Evolutionary conservation across 1,284 basidiomycete species (phyloP).

Genomic region (Leccinum fuscescens): DNA sequence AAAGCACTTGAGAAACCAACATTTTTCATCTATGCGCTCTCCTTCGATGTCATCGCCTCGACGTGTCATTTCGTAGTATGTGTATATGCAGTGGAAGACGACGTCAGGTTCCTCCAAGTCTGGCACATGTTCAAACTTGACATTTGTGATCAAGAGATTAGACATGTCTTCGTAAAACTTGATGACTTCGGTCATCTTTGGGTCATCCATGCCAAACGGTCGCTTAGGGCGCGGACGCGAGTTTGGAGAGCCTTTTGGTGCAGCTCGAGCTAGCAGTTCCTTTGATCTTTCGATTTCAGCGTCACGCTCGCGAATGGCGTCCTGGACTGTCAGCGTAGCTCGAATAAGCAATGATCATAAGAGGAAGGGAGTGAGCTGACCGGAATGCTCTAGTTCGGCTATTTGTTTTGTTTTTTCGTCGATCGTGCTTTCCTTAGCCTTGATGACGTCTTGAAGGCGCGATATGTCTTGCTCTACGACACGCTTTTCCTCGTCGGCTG

Average conservation of each 20-base stretch:
- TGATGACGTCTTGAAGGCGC: constrained; percentile 43
- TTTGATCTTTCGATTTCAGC: constrained; percentile 61
- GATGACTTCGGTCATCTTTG: constrained; percentile 50
- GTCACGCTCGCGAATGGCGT: constrained; percentile 53
- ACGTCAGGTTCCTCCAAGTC: constrained; percentile 41
- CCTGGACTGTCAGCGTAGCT: constrained; percentile 40
- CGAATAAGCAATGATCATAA: constrained; percentile 4
- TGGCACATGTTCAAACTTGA: constrained; percentile 40
- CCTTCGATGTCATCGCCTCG: constrained; percentile 29
- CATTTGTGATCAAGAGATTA: constrained; percentile 50
- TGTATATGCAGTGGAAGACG: constrained; percentile 51
- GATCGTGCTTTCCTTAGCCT: constrained; percentile 44
- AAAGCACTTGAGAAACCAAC: constrained; percentile 30
- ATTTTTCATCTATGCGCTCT: constrained; percentile 35
- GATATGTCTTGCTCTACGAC: constrained; percentile 48
- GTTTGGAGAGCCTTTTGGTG: constrained; percentile 31
- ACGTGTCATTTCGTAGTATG: constrained; percentile 39
- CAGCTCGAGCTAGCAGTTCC: constrained; percentile 41
- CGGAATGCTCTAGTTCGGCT: constrained; percentile 41
- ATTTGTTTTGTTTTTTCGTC: constrained; percentile 49
- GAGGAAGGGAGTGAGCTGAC: constrained; percentile 35
- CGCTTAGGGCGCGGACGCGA: constrained; percentile 32
- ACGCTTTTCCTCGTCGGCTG: constrained; percentile 65
- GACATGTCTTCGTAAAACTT: constrained; percentile 62
- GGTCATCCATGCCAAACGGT: constrained; percentile 43